Conservation (phyloP, 1,284 basidiomycete species). For the Ceratobasidium sp. region DNA sequence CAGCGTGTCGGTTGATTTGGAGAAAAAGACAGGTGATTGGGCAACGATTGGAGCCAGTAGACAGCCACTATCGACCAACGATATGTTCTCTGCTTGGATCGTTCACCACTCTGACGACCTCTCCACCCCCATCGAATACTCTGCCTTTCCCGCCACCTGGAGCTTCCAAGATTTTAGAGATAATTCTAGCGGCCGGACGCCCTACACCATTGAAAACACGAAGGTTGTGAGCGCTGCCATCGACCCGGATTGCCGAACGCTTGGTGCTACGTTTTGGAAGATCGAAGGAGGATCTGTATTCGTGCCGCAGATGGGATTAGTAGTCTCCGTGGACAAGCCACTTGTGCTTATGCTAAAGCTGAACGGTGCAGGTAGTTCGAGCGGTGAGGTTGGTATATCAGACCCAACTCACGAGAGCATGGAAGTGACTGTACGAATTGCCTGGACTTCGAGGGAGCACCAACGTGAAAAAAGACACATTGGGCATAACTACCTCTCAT, state of each 20-base stretch:
- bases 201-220: slow-evolving; percentile 9
- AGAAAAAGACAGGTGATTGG: slow-evolving; percentile 67
- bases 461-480: background rate
- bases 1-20: slow-evolving; percentile 52
- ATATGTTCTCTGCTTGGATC: slow-evolving; percentile 71
- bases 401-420: slow-evolving; percentile 12
- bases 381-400: slow-evolving; percentile 1
- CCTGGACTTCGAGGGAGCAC: background rate
- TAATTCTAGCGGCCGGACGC: background rate
- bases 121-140: slow-evolving; percentile 59
- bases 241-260: background rate
- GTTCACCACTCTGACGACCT: slow-evolving; percentile 56
- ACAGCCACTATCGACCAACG: slow-evolving; percentile 62
- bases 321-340: background rate
- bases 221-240: slow-evolving; percentile 23
- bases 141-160: slow-evolving; percentile 60
- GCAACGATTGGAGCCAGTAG: slow-evolving; percentile 67
- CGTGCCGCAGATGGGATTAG: slow-evolving; percentile 13
- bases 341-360: slow-evolving; percentile 13
- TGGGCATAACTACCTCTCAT: background rate
- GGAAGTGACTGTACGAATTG: background rate
- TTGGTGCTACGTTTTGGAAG: slow-evolving; percentile 32
- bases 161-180: background rate
- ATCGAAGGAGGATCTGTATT: background rate
- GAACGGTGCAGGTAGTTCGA: background rate